phyloP scores from a whole-genome alignment of 805 yeast genomes.

The Sugiyamaella smithiae region DNA sequence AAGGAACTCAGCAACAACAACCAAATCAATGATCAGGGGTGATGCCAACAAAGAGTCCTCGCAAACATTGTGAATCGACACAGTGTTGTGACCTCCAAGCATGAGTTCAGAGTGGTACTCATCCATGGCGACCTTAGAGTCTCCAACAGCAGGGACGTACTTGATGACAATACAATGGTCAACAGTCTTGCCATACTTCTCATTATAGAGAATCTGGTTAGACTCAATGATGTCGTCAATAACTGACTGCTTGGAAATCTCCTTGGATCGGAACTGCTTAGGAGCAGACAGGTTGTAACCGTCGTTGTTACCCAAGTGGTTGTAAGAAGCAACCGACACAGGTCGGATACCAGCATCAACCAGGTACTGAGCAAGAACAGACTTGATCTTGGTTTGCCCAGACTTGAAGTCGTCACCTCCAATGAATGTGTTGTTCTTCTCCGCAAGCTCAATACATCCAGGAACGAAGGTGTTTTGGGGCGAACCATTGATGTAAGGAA shows the following conservation, averaged over 20 bases:
- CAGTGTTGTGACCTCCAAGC: slow-evolving; percentile 96
- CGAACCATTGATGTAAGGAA: slow-evolving; percentile 92
- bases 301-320: slow-evolving; percentile 95
- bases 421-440: slow-evolving; percentile 66
- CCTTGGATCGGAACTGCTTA: slow-evolving; percentile 91
- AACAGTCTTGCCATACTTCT: slow-evolving; percentile 69
- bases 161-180: slow-evolving; percentile 96
- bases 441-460: slow-evolving; percentile 88
- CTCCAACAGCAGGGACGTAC: slow-evolving; percentile 92
- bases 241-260: slow-evolving; percentile 87
- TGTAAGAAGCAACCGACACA: slow-evolving; percentile 89
- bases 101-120: slow-evolving; percentile 94
- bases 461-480: slow-evolving; percentile 98
- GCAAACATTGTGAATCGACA: slow-evolving; percentile 91
- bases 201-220: slow-evolving; percentile 78
- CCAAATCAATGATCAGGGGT: slow-evolving; percentile 88
- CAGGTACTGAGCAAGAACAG: slow-evolving; percentile 92
- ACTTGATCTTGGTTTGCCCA: slow-evolving; percentile 93
- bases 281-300: slow-evolving; percentile 91
- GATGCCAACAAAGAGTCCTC: slow-evolving; percentile 95
- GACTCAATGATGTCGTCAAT: slow-evolving; percentile 92
- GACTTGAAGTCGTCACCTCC: slow-evolving; percentile 98
- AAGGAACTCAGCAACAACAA: slow-evolving; percentile 85
- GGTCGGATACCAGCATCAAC: slow-evolving; percentile 98
- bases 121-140: slow-evolving; percentile 97